Conservation (phyloP, 129 eudicot species). For the Lactuca sativa region DNA sequence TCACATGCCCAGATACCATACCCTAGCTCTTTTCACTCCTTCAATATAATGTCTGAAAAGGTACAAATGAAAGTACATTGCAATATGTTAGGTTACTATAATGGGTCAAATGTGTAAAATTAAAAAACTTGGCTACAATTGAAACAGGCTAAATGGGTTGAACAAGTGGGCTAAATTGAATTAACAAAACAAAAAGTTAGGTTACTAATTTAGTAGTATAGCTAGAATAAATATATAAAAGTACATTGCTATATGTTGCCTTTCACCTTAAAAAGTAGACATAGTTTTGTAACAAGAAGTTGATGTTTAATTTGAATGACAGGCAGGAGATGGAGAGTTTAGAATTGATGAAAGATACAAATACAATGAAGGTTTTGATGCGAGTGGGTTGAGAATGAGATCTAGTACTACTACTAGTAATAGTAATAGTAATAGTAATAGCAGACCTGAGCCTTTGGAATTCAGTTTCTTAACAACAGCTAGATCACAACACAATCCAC, state of each 20-base stretch:
- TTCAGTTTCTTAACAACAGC: slow-evolving; percentile 75
- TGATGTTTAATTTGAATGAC: slow-evolving; percentile 3
- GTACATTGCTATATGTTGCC: too few species aligned
- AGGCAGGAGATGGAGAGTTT: slow-evolving; percentile 60
- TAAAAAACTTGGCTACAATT: background rate
- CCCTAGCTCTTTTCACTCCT: slow-evolving; percentile 52
- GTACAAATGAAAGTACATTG: too few species aligned
- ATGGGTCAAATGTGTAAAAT: background rate
- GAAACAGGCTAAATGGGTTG: background rate
- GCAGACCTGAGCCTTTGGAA: slow-evolving; percentile 70
- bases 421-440: background rate
- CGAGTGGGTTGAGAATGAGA: slow-evolving; percentile 38
- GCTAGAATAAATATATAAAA: background rate
- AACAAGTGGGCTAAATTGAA: background rate
- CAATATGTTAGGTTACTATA: too few species aligned
- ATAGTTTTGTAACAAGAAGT: background rate
- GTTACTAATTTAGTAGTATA: background rate
- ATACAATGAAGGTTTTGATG: slow-evolving; percentile 43
- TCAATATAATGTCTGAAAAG: slow-evolving; percentile 62
- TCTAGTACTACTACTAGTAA: too few species aligned
- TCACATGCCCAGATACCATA: slow-evolving; percentile 51
- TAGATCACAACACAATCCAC: slow-evolving; percentile 49
- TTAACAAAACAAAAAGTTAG: background rate
- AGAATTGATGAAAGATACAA: slow-evolving; percentile 49
- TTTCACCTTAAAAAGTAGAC: too few species aligned